Percentiles rank a stretch among this genome's conserved stretches.
Evolutionary conservation across 768 basidiomycete genomes (phyloP).

Genomic region (Pleurotus ostreatus): DNA sequence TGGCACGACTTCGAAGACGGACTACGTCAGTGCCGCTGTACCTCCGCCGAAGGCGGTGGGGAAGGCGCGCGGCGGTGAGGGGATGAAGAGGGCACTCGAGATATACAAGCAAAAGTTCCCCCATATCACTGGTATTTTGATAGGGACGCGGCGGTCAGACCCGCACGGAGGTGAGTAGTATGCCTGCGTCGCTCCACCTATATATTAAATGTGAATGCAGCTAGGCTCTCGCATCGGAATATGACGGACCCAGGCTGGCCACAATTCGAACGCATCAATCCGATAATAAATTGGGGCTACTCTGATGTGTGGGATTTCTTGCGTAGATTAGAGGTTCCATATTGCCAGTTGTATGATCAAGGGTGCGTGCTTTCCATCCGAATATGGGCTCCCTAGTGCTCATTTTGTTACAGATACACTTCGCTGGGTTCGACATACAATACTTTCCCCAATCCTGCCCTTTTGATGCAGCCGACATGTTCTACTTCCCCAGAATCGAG

Average conservation of each 20-base stretch:
- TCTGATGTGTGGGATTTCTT: slow-evolving; percentile 87
- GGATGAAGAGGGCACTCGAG: slow-evolving; percentile 77
- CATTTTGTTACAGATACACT: slow-evolving; percentile 68
- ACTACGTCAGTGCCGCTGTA: slow-evolving; percentile 18
- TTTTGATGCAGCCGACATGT: slow-evolving; percentile 35
- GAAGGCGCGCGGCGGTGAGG: slow-evolving; percentile 56
- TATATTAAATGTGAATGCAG: slow-evolving; percentile 31
- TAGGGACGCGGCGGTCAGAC: slow-evolving; percentile 87
- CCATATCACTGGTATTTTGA: slow-evolving; percentile 73
- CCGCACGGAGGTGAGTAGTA: slow-evolving; percentile 86
- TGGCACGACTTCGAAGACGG: slow-evolving; percentile 11
- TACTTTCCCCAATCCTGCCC: slow-evolving; percentile 89
- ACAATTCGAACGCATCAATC: slow-evolving; percentile 83
- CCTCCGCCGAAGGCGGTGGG: slow-evolving; percentile 35
- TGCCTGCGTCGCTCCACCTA: background rate
- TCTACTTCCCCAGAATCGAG: slow-evolving; percentile 2
- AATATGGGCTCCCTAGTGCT: background rate
- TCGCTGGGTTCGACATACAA: slow-evolving; percentile 95
- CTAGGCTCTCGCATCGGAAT: slow-evolving; percentile 63
- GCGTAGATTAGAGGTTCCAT: slow-evolving; percentile 68
- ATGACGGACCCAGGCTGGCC: slow-evolving; percentile 93
- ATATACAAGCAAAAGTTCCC: slow-evolving; percentile 66
- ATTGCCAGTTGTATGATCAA: slow-evolving; percentile 86
- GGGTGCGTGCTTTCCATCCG: slow-evolving; percentile 51
- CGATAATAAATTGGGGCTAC: slow-evolving; percentile 96